Evolutionary conservation across 805 yeast genomes (phyloP).

Genomic region (Candida schatavii): DNA sequence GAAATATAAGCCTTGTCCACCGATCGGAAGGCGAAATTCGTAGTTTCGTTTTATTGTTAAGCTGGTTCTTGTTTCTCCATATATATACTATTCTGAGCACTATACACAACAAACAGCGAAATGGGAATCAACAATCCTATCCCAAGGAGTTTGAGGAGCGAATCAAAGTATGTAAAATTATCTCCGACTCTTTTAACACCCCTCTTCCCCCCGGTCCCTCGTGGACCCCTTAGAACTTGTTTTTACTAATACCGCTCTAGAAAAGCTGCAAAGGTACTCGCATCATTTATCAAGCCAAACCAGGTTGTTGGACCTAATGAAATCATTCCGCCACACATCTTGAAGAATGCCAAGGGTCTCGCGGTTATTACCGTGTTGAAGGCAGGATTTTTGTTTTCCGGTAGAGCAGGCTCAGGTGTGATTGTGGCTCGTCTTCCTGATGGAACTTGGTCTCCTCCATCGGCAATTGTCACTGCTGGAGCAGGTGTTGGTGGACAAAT

Average conservation of each 20-base stretch:
- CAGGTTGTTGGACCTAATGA: slow-evolving; percentile 86
- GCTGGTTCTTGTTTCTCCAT: no score
- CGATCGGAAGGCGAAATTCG: no score
- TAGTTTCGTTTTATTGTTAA: no score
- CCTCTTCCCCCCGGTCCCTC: background rate
- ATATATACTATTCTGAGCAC: no score
- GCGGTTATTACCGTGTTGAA: slow-evolving; percentile 92
- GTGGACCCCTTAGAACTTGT: no score
- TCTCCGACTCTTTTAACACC: background rate
- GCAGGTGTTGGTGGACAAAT: slow-evolving; percentile 99
- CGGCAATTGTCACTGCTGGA: slow-evolving; percentile 93
- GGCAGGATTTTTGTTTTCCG: slow-evolving; percentile 94
- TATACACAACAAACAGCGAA: no score
- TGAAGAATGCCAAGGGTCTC: slow-evolving; percentile 87
- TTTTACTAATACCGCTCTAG: slow-evolving; percentile 34
- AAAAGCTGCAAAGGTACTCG: slow-evolving; percentile 88
- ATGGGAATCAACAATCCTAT: slow-evolving; percentile 85
- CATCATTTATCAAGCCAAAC: slow-evolving; percentile 92
- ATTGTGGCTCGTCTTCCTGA: slow-evolving; percentile 92
- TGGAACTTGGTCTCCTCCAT: slow-evolving; percentile 97
- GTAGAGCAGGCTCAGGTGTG: slow-evolving; percentile 96
- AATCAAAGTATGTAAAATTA: slow-evolving; percentile 65
- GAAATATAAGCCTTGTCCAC: no score
- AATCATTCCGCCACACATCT: slow-evolving; percentile 84
- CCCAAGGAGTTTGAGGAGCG: slow-evolving; percentile 85